phyloP scores from a whole-genome alignment of 495 filamentous ascomycete genomes.

The Letharia columbiana region DNA sequence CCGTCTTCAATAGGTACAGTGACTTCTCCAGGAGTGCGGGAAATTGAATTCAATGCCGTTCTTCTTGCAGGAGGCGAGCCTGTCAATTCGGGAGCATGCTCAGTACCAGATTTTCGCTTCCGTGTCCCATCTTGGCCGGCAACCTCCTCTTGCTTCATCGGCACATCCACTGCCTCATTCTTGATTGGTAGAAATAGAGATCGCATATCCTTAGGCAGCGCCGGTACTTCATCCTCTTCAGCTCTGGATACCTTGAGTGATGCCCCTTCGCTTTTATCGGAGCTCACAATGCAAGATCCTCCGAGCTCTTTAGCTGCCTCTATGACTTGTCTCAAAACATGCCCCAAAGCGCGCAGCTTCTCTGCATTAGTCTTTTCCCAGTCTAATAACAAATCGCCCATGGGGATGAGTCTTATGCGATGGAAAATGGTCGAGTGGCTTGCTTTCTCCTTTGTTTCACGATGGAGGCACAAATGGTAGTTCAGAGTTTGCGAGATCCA shows the following conservation, averaged over 20 bases:
- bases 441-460: too few species aligned
- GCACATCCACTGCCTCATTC: background rate
- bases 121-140: background rate
- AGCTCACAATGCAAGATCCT: conserved; percentile 2
- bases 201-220: background rate
- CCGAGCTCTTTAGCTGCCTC: background rate
- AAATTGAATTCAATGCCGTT: background rate
- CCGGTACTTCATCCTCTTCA: background rate
- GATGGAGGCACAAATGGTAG: too few species aligned
- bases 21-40: background rate
- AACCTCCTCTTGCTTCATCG: background rate
- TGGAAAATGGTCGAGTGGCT: too few species aligned
- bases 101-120: background rate
- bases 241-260: background rate
- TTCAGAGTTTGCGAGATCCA: too few species aligned
- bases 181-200: background rate
- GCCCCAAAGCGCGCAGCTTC: too few species aligned
- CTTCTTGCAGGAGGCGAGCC: background rate
- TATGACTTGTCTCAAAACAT: too few species aligned
- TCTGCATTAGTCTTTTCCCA: too few species aligned
- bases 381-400: too few species aligned
- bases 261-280: background rate
- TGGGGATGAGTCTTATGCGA: too few species aligned
- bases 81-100: background rate
- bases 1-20: background rate